phyloP scores from a whole-genome alignment of 2,329 filamentous ascomycete species.

The Zarea fungicola region DNA sequence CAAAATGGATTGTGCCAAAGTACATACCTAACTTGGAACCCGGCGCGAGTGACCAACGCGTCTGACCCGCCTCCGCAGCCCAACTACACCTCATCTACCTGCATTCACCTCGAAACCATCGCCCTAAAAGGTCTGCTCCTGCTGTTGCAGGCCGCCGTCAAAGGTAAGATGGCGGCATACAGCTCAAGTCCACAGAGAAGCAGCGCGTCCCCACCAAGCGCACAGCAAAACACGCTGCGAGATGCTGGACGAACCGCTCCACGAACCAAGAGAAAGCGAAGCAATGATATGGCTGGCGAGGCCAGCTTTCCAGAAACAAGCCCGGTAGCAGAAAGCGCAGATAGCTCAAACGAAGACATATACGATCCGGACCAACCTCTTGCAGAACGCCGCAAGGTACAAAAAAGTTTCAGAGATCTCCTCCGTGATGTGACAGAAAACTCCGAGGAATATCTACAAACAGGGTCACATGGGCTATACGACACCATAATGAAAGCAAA shows the following conservation, averaged over 20 bases:
- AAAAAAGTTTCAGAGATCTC: constrained; percentile 66
- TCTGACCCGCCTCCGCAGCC: not conserved
- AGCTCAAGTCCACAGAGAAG: not conserved
- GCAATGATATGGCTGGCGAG: constrained; percentile 16
- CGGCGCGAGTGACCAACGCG: too few species aligned
- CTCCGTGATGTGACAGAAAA: constrained; percentile 57
- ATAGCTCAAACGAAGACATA: constrained; percentile 31
- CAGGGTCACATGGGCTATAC: constrained; percentile 59
- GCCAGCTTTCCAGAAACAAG: not conserved
- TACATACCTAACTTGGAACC: too few species aligned
- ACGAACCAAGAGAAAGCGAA: constrained; percentile 24
- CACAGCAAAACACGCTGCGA: not conserved
- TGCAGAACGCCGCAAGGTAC: constrained; percentile 65
- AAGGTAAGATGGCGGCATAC: not conserved
- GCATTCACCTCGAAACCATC: too few species aligned
- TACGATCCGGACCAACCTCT: constrained; percentile 83
- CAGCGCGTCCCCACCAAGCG: not conserved
- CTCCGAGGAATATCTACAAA: constrained; percentile 65
- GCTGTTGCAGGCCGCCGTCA: too few species aligned
- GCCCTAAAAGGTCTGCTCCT: too few species aligned
- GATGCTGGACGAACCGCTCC: constrained; percentile 21
- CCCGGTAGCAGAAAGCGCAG: constrained; percentile 16
- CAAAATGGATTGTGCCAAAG: too few species aligned
- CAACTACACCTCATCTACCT: too few species aligned
- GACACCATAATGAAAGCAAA: constrained; percentile 64